Evolutionary conservation across 2,329 filamentous ascomycete species (phyloP).

Genomic region (Sphaceloma murrayae): DNA sequence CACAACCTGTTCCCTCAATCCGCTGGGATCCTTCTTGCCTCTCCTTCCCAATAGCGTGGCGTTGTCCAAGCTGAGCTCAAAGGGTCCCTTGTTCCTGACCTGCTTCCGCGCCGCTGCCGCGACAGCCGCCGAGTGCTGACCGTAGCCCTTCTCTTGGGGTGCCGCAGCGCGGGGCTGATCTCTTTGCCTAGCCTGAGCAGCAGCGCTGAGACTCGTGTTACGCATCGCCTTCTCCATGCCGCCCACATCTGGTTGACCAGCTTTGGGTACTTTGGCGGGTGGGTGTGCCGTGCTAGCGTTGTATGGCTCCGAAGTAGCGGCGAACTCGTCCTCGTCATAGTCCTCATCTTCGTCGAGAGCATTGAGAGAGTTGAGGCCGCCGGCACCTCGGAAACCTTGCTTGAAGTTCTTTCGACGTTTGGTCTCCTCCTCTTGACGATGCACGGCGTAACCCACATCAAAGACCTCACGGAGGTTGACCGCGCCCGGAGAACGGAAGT

Average conservation of each 20-base stretch:
- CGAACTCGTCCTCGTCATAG: conserved; percentile 56
- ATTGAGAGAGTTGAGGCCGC: conserved; percentile 56
- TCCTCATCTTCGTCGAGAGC: conserved; percentile 55
- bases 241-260: conserved; percentile 49
- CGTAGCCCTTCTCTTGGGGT: conserved; percentile 58
- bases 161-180: conserved; percentile 43
- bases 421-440: conserved; percentile 89
- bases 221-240: conserved; percentile 81
- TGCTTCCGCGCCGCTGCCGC: conserved; percentile 76
- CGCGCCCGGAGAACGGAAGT: conserved; percentile 91
- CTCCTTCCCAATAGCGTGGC: conserved; percentile 76
- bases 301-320: conserved; percentile 48
- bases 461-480: conserved; percentile 96
- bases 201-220: conserved; percentile 65
- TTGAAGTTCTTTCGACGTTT: conserved; percentile 80
- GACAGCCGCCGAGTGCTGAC: conserved; percentile 76
- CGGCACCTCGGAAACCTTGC: conserved; percentile 55
- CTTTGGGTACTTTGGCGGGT: conserved; percentile 58
- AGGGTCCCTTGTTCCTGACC: conserved; percentile 69
- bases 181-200: conserved; percentile 51
- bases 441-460: conserved; percentile 95
- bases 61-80: conserved; percentile 86
- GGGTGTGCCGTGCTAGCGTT: conserved; percentile 39
- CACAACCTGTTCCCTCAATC: conserved; percentile 36
- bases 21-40: conserved; percentile 43